Conservation (phyloP, 805 yeast genomes). For the Metschnikowia aberdeeniae region DNA sequence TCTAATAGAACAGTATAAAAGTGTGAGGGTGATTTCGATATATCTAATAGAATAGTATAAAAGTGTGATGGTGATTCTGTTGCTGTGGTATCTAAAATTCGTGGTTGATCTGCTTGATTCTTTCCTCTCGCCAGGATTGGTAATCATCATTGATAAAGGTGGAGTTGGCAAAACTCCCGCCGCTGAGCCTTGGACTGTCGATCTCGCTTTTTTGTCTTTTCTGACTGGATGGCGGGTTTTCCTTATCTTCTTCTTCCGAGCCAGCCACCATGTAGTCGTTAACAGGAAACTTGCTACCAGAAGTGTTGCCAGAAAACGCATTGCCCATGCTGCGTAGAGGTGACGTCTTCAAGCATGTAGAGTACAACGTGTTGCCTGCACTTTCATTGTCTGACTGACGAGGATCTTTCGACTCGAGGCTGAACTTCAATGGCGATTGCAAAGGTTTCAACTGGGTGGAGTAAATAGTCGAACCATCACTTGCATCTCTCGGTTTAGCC, state of each 20-base stretch:
- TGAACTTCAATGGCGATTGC: slow-evolving; percentile 4
- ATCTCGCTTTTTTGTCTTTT: slow-evolving; percentile 6
- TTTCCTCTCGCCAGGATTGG: slow-evolving; percentile 37
- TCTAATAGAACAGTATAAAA: no score
- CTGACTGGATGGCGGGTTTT: slow-evolving; percentile 9
- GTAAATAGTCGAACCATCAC: background rate
- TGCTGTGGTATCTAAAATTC: background rate
- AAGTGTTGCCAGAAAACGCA: background rate
- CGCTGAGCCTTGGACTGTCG: slow-evolving; percentile 13
- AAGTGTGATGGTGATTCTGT: background rate
- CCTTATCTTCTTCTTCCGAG: slow-evolving; percentile 12
- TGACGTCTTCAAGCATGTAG: slow-evolving; percentile 16
- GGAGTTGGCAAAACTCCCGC: slow-evolving; percentile 31
- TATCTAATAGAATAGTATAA: slow-evolving; percentile 7
- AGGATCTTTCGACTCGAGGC: background rate
- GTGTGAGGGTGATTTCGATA: background rate
- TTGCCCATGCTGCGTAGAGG: slow-evolving; percentile 10
- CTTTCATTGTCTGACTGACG: slow-evolving; percentile 2
- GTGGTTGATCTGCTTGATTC: slow-evolving; percentile 21
- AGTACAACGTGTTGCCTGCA: slow-evolving; percentile 14
- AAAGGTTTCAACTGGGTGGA: slow-evolving; percentile 8
- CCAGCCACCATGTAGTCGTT: background rate
- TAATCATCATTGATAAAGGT: slow-evolving; percentile 40
- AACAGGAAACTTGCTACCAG: background rate
- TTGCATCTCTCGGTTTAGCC: background rate